A percentile compares a stretch with the other conserved stretches of the same genome.
Conservation (phyloP, 371 early-diverging fungal genomes). For the Lichtheimia ornata region DNA sequence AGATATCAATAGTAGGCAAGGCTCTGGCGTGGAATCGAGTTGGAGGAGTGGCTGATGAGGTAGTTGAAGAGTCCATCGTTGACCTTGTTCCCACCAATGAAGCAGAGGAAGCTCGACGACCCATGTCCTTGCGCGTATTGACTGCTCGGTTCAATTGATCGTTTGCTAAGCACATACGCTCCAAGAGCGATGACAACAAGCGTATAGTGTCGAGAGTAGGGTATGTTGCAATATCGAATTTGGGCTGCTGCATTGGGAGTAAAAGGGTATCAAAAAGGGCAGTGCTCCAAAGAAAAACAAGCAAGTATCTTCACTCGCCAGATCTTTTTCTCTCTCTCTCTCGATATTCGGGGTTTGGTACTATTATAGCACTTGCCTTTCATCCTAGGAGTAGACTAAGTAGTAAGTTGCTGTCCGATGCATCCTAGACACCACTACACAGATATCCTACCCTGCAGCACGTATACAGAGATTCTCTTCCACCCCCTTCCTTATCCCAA, state of each 20-base stretch:
- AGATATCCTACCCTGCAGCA: too few relatives aligned
- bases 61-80: conserved; percentile 9
- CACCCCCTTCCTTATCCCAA: too few relatives aligned
- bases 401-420: too few relatives aligned
- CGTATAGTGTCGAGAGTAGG: conserved; percentile 48
- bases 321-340: too few relatives aligned
- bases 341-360: too few relatives aligned
- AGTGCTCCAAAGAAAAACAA: too few relatives aligned
- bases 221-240: conserved; percentile 48
- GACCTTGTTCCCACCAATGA: conserved; percentile 16
- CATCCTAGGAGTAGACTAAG: too few relatives aligned
- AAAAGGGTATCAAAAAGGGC: too few relatives aligned
- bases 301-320: too few relatives aligned
- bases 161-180: conserved; percentile 51
- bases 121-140: conserved; percentile 15
- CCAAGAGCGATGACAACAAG: conserved; percentile 45
- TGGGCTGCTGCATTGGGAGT: conserved; percentile 24
- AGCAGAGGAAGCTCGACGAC: conserved; percentile 21
- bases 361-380: too few relatives aligned
- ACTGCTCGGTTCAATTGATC: conserved; percentile 33
- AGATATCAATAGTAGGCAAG: conserved; percentile 81
- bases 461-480: too few relatives aligned
- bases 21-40: conserved; percentile 75
- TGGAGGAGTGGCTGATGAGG: conserved; percentile 22
- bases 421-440: too few relatives aligned